Evolutionary conservation across 1,284 basidiomycete genomes (phyloP), one percentile per base, ranked within the genome.

Genomic region (Apiotrichum gracile): DNA sequence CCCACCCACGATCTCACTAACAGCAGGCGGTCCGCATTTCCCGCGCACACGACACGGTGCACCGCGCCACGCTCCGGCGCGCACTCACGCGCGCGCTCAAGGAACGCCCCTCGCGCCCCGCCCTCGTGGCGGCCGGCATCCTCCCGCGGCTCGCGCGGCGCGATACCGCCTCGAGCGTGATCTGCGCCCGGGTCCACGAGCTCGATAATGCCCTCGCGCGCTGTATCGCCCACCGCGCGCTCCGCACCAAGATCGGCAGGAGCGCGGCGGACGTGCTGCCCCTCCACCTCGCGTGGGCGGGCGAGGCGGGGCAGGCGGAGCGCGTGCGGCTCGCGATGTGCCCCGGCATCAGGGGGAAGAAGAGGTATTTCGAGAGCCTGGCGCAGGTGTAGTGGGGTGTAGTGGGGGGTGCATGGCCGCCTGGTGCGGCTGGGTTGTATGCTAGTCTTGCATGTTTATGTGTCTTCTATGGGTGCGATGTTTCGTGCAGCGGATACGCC

Each of bases 21-120:
- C n/a, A 13, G 13, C 45, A 64, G 63, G 63, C 63, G 10, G 63
- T 64, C 13, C 42, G 61, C 21, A 46, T 64, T 17, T 62, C 61
- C 8, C 22, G 24, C n/a, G 59, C 57, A 13, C 61, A 64, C 51
- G 52, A 55, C 21, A 49, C 24, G 5, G 52, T 64, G n/a, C 44
- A 52, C 3, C 57, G 55, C 5, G 29, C 31, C 9, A 40, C 43
- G 4, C 50, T 61, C 5, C 46, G 51, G 9, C 61, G 63, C n/a
- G 19, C 44, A 14, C 61, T 64, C 12, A 40, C 29, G 14, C 19
- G 24, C 9, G 54, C 51, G 10, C 54, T 64, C 25, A n/a, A 29
- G 10, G 25, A 27, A 19, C 52, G 62, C 10, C 60, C 62, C 3
- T 22, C 46, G 5, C 50, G 52, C 9, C 37, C 53, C 12, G 34